A percentile compares a stretch with the other conserved stretches of the same genome.
phyloP scores from a whole-genome alignment of 768 basidiomycete species.

The Collybia nuda region DNA sequence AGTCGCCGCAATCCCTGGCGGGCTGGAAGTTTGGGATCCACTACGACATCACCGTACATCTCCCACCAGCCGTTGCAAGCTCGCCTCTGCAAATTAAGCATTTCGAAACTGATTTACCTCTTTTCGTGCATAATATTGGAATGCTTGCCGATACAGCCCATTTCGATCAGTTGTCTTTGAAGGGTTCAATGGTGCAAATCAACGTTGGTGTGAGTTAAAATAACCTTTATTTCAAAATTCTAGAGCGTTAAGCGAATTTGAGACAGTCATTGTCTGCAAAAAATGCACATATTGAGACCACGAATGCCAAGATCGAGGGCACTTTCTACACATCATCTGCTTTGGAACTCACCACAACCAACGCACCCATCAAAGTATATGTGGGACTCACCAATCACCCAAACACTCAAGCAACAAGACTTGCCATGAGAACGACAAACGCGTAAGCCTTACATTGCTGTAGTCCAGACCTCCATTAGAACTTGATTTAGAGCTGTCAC shows the following conservation, averaged over 20 bases:
- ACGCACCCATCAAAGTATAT: constrained; percentile 36
- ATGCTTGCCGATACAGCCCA: constrained; percentile 32
- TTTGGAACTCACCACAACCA: constrained; percentile 33
- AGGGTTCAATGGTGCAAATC: too few relatives aligned
- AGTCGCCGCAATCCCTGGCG: constrained; percentile 18
- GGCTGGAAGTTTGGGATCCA: constrained; percentile 9
- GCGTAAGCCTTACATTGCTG: constrained; percentile 29
- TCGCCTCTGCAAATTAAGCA: constrained; percentile 32
- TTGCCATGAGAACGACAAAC: constrained; percentile 31
- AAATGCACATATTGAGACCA: constrained; percentile 28
- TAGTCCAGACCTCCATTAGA: neutral
- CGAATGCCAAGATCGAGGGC: constrained; percentile 46
- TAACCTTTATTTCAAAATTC: too few relatives aligned
- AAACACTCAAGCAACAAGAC: constrained; percentile 19
- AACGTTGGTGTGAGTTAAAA: neutral
- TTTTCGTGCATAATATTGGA: constrained; percentile 38
- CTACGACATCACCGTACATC: constrained; percentile 22
- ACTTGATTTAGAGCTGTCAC: constrained; percentile 6
- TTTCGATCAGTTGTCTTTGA: constrained; percentile 13
- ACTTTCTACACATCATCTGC: constrained; percentile 34
- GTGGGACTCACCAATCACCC: constrained; percentile 36
- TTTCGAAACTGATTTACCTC: constrained; percentile 43
- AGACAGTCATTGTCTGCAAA: constrained; percentile 30
- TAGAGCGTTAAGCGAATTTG: neutral
- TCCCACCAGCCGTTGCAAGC: constrained; percentile 14